Conservation (phyloP, 768 basidiomycete species). For the Obba rivulosa region DNA sequence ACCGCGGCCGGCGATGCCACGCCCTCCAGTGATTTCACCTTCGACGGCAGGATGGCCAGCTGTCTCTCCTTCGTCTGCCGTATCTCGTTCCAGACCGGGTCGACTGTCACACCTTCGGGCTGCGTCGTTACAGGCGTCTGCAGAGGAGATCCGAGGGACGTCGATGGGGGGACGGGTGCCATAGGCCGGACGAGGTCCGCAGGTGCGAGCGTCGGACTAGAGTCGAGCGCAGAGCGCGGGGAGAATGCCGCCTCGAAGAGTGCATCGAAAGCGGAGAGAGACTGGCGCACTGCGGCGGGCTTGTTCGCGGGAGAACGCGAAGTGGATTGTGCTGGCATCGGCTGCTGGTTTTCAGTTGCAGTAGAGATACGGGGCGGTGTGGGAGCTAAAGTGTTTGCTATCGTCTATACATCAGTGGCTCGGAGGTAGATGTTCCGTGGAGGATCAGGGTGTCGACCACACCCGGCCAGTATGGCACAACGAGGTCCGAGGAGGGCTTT, state of each 20-base stretch:
- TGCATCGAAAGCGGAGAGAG: slow-evolving; percentile 15
- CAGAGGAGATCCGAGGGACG: slow-evolving; percentile 10
- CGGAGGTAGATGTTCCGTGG: too few species aligned
- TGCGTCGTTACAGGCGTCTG: slow-evolving; percentile 17
- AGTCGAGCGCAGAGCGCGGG: slow-evolving; percentile 4
- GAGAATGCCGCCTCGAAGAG: slow-evolving; percentile 20
- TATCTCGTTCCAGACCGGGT: slow-evolving; percentile 62
- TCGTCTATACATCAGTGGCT: not conserved
- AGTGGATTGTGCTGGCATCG: not conserved
- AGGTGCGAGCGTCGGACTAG: slow-evolving; percentile 1
- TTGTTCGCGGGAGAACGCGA: slow-evolving; percentile 1
- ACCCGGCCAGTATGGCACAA: too few species aligned
- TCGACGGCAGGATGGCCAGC: slow-evolving; percentile 64
- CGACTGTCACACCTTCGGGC: slow-evolving; percentile 32
- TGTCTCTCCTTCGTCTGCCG: slow-evolving; percentile 59
- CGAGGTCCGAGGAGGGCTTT: too few species aligned
- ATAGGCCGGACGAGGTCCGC: not conserved
- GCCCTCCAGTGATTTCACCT: slow-evolving; percentile 63
- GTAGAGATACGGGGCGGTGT: not conserved
- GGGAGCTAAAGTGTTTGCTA: slow-evolving; percentile 6
- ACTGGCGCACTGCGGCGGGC: slow-evolving; percentile 5
- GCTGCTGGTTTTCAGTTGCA: not conserved
- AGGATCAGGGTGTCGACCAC: too few species aligned
- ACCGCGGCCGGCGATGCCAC: slow-evolving; percentile 2
- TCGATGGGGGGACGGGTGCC: slow-evolving; percentile 6